Evolutionary conservation across 345 rosid species (phyloP).

Genomic region (Eucalyptus paniculata): DNA sequence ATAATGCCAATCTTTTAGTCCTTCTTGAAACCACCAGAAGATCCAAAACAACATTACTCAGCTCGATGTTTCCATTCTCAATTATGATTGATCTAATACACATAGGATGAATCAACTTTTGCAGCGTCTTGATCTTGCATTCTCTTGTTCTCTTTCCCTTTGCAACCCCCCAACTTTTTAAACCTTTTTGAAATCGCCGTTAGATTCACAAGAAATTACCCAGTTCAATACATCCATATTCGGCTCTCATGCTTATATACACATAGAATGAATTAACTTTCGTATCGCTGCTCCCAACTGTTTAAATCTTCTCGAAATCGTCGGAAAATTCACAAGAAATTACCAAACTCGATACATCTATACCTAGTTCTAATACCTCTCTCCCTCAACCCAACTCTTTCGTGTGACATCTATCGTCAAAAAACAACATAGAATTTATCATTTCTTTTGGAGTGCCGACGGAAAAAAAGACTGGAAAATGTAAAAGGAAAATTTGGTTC

Average conservation of each 20-base stretch:
- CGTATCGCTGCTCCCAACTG: too few relatives aligned
- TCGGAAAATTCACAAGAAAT: too few relatives aligned
- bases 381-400: neutral
- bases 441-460: neutral
- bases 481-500: neutral
- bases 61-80: neutral
- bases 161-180: too few relatives aligned
- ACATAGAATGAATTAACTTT: too few relatives aligned
- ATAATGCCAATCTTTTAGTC: neutral
- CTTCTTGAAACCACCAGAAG: neutral
- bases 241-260: neutral
- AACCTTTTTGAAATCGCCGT: too few relatives aligned
- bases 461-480: neutral
- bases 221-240: too few relatives aligned
- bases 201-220: neutral
- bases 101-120: neutral
- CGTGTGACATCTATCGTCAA: fast-evolving
- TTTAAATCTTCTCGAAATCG: too few relatives aligned
- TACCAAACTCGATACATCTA: too few relatives aligned
- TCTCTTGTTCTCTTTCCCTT: neutral
- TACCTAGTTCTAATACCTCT: fast-evolving
- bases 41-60: neutral
- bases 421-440: neutral
- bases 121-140: neutral
- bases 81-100: neutral